Evolutionary conservation across 2,329 filamentous ascomycete genomes (phyloP), one percentile per base, ranked within the genome.

Genomic region (Pseudofabraea citricarpa): DNA sequence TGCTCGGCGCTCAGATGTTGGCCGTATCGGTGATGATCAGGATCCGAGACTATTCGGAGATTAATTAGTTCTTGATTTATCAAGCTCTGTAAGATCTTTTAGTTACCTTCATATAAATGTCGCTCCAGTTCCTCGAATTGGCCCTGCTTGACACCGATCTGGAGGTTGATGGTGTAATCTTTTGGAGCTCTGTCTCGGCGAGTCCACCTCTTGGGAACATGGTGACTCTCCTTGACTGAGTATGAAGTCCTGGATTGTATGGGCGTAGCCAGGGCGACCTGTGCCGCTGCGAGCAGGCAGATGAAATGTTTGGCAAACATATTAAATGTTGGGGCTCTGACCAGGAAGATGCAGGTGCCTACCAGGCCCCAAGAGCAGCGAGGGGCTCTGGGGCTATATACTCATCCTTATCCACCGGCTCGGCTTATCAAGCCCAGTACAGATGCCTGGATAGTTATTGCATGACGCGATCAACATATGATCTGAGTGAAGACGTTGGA

Each of bases 81-180:
- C 5, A 21, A 15, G 35, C 41, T 21, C 12, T 27, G n/a, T 22
- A 16, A 29, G 4, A 31, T 32, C 22, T 16, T 39, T 21, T 15
- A 33, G 3, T 4, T 59, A 72, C 70, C 67, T 60, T 77, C 69
- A 44, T 69, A 66, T 5, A 81, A 63, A 51, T 79, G 75, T 47
- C 68, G 66, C 57, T 80, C 75, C 16, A 81, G 63, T 50, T 74
- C 71, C 15, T 68, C 67, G 44, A 79, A 77, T 33, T 73, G 71
- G 45, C 68, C 66, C 57, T 81, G 77, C 65, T 74, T 79, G 47
- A 82, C 57, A 22, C 73, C 77, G 54, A 81, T 80, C 39, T 77
- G 71, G 36, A 82, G 61, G 26, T 75, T 63, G 47, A 81, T 69
- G 24, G 67, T 61, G 47, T 75, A 69, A 15, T 66, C 60, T 35